Evolutionary conservation across 139 green algal species (phyloP).

Genomic region (Tetradesmus obliquus): DNA sequence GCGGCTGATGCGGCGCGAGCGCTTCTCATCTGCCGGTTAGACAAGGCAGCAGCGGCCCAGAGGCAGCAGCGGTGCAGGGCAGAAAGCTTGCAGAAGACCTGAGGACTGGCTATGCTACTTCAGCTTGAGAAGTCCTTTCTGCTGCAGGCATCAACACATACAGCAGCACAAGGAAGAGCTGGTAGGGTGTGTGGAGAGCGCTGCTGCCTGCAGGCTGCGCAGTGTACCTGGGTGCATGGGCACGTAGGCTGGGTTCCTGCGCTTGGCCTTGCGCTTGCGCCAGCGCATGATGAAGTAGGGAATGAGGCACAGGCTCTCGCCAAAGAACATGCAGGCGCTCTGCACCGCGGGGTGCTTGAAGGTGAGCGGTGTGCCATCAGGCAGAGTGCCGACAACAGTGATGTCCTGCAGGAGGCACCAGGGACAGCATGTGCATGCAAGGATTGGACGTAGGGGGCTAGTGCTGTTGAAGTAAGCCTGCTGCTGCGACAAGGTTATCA

Average conservation of each 20-base stretch:
- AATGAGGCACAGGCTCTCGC: conserved; percentile 84
- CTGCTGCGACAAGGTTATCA: no score
- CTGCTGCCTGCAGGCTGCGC: background rate
- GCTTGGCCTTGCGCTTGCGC: conserved; percentile 44
- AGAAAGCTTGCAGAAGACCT: background rate
- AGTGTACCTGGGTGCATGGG: background rate
- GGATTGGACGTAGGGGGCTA: background rate
- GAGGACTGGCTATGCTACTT: no score
- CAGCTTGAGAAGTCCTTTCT: no score
- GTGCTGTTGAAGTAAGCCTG: background rate
- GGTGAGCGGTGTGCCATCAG: conserved; percentile 52
- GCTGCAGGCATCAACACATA: no score
- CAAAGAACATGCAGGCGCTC: conserved; percentile 83
- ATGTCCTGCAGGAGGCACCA: conserved; percentile 67
- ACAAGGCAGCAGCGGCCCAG: background rate
- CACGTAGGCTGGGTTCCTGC: conserved; percentile 28
- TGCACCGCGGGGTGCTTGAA: conserved; percentile 88
- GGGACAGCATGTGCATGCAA: background rate
- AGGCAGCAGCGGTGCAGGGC: background rate
- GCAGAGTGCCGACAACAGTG: conserved; percentile 59
- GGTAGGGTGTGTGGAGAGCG: no score
- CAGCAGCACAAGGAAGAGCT: no score
- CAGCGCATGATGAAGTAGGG: conserved; percentile 71
- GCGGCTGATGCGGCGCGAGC: conserved; percentile 33
- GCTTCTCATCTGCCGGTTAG: conserved; percentile 1